Conservation (phyloP, 495 filamentous ascomycete species). For the Podospora anserina region DNA sequence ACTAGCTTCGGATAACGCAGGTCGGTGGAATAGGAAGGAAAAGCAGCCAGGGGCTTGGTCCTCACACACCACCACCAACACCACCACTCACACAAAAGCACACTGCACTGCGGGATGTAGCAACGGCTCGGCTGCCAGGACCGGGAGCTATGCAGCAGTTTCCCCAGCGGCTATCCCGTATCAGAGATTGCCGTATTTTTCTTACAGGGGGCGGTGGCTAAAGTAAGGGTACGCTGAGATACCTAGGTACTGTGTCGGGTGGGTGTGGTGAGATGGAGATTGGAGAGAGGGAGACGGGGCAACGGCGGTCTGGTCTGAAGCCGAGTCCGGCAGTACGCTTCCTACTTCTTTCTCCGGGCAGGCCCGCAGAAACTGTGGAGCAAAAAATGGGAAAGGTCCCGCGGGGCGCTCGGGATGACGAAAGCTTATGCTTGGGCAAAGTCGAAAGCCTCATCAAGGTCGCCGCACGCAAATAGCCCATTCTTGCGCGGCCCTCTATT, state of each 20-base stretch:
- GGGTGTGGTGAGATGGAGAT: too few relatives aligned
- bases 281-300: not conserved
- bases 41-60: not conserved
- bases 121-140: constrained; percentile 8
- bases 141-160: not conserved
- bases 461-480: not conserved
- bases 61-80: not conserved
- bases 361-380: constrained; percentile 11
- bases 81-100: too few relatives aligned
- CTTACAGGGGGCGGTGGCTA: constrained; percentile 1
- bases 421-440: constrained; percentile 4
- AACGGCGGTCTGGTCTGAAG: constrained; percentile 18
- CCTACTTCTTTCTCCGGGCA: constrained; percentile 33
- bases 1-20: constrained; percentile 5
- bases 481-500: not conserved
- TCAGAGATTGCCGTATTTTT: not conserved
- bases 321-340: constrained; percentile 25
- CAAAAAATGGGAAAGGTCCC: constrained; percentile 4
- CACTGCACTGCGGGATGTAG: not conserved
- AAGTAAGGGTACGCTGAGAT: not conserved
- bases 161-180: not conserved
- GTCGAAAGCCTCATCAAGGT: not conserved
- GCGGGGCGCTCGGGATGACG: constrained; percentile 15
- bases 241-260: not conserved
- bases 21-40: not conserved